Base-by-base conservation (phyloP, 2,329 filamentous ascomycete genomes). In the Beauveria medogensis region DNA sequence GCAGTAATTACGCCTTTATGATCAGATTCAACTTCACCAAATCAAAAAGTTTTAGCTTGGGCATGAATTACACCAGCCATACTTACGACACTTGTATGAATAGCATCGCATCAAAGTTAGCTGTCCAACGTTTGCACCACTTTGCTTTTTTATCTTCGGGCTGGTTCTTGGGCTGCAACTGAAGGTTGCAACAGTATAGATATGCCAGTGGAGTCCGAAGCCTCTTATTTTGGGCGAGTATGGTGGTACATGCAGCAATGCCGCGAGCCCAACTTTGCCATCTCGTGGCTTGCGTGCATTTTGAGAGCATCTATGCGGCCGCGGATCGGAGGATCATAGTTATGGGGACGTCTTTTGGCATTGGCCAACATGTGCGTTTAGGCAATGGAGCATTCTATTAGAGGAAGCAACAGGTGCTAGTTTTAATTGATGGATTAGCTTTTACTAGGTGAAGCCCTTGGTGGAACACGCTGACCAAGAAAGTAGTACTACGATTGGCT, bases 61-160 rank as follows among this genome's bases (percentile, higher is more conserved):
- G 60, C 60, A 62, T 62, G 50, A 59, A 55, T 59, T 62, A 62
- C 56, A 59, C 28, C 52, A 55, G 55, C 55, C 51, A 62, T 62
- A 62, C 60, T 62, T 62, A 62, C 48, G 16, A 48, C 37, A 54
- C 60, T 30, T 65, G 67, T 51, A 66, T 65, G 30, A 55, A 67
- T 43, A 63, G 26, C 54, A 52, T 57, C 47, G 54, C 59, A 61
- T 56, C 55, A 62, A 40, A 58, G 34, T 62, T 62, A 59, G 55
- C 55, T 55, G 60, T 50, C 48, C 60, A 44, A 52, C 30, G 47
- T 61, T 55, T 57, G 46, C 46, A 56, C 34, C 44, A 26, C 46
- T 47, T 61, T 56, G 47, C 54, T 57, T 40, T 53, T n/a, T 53
- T 24, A 55, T 56, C 53, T 52, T 54, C 22, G 50, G 40, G 51